phyloP scores from a whole-genome alignment of 495 filamentous ascomycete genomes.

The Neurospora sp. region DNA sequence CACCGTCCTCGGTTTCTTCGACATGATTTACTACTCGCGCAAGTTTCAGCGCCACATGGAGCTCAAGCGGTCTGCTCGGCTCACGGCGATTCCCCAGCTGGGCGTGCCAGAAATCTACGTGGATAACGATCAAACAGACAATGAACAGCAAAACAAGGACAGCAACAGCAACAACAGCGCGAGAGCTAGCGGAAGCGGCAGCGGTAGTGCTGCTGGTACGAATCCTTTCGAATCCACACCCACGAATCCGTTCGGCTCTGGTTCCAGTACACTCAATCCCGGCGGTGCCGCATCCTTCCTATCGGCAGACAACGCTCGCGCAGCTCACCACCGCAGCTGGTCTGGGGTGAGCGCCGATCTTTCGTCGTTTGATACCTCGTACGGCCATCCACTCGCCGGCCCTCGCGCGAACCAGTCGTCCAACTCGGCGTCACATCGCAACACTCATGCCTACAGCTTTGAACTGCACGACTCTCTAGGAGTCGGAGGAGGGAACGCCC shows the following conservation, averaged over 20 bases:
- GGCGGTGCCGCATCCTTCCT: conserved; percentile 15
- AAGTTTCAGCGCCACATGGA: conserved; percentile 66
- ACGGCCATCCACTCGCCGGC: conserved; percentile 32
- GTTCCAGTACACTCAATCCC: conserved; percentile 8
- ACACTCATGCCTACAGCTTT: conserved; percentile 33
- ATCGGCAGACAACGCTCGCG: conserved; percentile 25
- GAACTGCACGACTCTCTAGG: conserved; percentile 25
- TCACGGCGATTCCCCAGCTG: conserved; percentile 70
- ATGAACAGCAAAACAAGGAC: not conserved
- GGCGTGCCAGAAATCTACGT: conserved; percentile 86
- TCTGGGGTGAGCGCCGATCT: conserved; percentile 28
- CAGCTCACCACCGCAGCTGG: conserved; percentile 28
- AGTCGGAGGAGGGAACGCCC: conserved; percentile 4
- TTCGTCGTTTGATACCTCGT: conserved; percentile 32
- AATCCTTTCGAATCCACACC: not conserved
- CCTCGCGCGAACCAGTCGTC: conserved; percentile 20
- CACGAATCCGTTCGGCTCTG: conserved; percentile 11
- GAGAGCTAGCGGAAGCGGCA: not conserved
- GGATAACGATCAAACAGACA: conserved; percentile 43
- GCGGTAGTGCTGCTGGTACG: not conserved
- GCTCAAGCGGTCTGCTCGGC: conserved; percentile 56
- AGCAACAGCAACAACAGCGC: not conserved
- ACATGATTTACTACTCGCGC: conserved; percentile 82
- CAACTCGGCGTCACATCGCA: conserved; percentile 18
- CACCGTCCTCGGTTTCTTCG: conserved; percentile 88